Evolutionary conservation across 768 basidiomycete species (phyloP).

Genomic region (Termitomyces heimii): DNA sequence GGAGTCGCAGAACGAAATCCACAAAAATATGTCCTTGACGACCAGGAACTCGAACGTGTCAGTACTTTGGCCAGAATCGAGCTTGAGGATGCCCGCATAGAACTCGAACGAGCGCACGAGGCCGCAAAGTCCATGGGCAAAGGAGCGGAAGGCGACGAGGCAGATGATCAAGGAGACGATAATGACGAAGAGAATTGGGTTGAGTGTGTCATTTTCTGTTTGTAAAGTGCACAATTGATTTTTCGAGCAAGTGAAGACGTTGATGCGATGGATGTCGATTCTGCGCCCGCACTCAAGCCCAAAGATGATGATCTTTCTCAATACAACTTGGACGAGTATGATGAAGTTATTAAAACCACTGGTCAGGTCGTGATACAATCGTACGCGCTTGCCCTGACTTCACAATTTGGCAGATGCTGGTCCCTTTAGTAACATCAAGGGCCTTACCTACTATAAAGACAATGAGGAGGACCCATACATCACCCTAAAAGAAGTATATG

Average conservation of each 20-base stretch:
- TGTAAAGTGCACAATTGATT: conserved; percentile 5
- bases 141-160: conserved; percentile 61
- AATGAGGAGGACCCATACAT: conserved; percentile 96
- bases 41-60: conserved; percentile 84
- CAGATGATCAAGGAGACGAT: conserved; percentile 49
- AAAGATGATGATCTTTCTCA: conserved; percentile 67
- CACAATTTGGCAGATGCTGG: conserved; percentile 43
- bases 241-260: conserved; percentile 27
- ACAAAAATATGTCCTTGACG: conserved; percentile 84
- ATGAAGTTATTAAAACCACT: conserved; percentile 55
- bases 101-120: conserved; percentile 76
- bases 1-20: conserved; percentile 76
- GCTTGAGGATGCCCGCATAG: conserved; percentile 83
- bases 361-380: conserved; percentile 20
- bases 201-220: conserved; percentile 58
- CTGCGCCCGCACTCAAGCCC: conserved; percentile 23
- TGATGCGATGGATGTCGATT: conserved; percentile 62
- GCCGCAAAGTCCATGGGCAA: conserved; percentile 68
- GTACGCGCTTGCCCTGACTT: conserved; percentile 3
- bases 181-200: conserved; percentile 67
- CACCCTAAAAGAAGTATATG: conserved; percentile 85
- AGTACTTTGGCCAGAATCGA: conserved; percentile 83
- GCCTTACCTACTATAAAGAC: conserved; percentile 84
- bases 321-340: conserved; percentile 91
- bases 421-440: conserved; percentile 94